Base-by-base conservation (phyloP, 768 basidiomycete species). In the Suillus cothurnatus region DNA sequence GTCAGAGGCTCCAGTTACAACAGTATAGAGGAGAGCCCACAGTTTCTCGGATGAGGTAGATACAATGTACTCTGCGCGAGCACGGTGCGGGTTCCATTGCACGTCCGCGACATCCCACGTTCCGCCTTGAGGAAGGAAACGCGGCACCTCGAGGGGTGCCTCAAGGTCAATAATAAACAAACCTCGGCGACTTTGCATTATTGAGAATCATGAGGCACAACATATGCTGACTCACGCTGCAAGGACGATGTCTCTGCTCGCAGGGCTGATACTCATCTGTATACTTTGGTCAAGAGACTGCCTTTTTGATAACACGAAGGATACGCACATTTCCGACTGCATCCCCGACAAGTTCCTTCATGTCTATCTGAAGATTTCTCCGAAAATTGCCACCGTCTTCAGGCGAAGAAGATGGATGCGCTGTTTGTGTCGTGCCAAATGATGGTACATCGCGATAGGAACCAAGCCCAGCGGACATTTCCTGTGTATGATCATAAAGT, bases 41-140 rank as follows among this genome's bases (percentile, higher is more conserved):
- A 94, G 83, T 74, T 94, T 94, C 78, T 95, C 92, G 58, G 91
- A 91, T 3, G 93, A 94, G 0, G 95, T 95, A 3, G 92, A 93
- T 36, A 93, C 89, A 55, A 95, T 91, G 72, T 94, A 94, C 66
- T 95, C 87, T 41, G 88, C 86, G 17, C 88, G 84, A 39, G 83
- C 81, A 3, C 82, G 84, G 70, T 95, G 94, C 0, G 94, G 94
- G 67, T 94, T 95, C 94, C 94, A 96, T 69, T 94, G 92, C 0
- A 95, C 92, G 71, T 95, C 93, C 0, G 93, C 92, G 14, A 97
- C 95, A 70, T 97, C 93, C 94, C 95, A 98, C 6, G 93, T 94
- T 1, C 95, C 96, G 2, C 95, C 94, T 78, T 99, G 96, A 17
- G 97, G 97, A 11, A 99, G 84, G 73, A 97, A 98, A 15, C 97